A percentile compares a stretch with the other conserved stretches of the same genome.
These are phyloP conservation scores for Yamadazyma aaseri DNA, from an alignment of 1,139 yeast species.

Conservation along the genomic window DNA sequence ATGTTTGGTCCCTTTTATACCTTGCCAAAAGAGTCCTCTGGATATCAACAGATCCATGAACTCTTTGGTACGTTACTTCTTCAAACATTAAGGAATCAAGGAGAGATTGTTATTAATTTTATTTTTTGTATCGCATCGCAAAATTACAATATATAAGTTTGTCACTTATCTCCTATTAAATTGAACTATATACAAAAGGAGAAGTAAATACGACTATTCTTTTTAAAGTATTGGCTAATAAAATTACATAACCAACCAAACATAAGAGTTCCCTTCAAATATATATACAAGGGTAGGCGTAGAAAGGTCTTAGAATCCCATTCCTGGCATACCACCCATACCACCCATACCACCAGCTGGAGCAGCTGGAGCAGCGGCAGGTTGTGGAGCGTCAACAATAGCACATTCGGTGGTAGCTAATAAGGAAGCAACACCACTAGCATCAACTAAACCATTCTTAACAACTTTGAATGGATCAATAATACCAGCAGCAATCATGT, in stretches of 20 bases:
- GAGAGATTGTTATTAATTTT: not conserved
- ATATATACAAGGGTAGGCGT: too few species aligned
- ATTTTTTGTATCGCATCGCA: conserved; percentile 4
- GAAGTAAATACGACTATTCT: not conserved
- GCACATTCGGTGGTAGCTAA: conserved; percentile 99
- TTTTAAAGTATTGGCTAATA: too few species aligned
- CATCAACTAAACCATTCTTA: conserved; percentile 94
- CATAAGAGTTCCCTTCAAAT: too few species aligned
- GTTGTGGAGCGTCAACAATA: conserved; percentile 95
- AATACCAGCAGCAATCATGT: conserved; percentile 96
- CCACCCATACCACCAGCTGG: conserved; percentile 56
- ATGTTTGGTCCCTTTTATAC: conserved; percentile 5
- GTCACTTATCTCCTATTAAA: conserved; percentile 2
- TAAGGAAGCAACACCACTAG: conserved; percentile 96
- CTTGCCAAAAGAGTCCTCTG: conserved; percentile 1
- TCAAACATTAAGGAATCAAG: conserved; percentile 2
- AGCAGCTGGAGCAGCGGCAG: conserved; percentile 63
- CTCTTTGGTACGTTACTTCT: not conserved
- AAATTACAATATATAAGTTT: not conserved
- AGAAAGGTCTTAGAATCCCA: conserved; percentile 23
- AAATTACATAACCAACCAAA: too few species aligned
- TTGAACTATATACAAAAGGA: conserved; percentile 6
- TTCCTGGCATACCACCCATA: conserved; percentile 45
- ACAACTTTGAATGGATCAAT: conserved; percentile 99
- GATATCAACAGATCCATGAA: not conserved